Evolutionary conservation across 306 rosid species (phyloP).

Genomic region (Lotus japonicus): DNA sequence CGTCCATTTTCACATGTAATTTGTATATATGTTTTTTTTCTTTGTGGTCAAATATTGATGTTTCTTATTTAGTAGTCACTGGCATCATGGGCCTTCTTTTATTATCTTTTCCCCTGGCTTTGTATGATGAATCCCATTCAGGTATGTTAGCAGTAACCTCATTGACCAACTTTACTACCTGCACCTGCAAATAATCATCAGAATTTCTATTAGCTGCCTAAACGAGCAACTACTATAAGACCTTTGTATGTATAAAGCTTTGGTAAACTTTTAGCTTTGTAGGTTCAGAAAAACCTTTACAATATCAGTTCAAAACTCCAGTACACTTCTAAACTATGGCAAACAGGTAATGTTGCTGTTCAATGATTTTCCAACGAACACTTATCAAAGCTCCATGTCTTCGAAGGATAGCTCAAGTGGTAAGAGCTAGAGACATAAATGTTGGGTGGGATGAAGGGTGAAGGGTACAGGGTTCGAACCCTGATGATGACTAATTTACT

Average conservation of each 20-base stretch:
- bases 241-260: too few relatives aligned
- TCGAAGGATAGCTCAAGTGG: too few relatives aligned
- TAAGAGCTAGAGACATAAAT: too few relatives aligned
- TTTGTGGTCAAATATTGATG: too few relatives aligned
- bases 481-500: too few relatives aligned
- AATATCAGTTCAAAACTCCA: neutral
- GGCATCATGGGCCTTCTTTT: neutral
- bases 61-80: neutral
- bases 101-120: neutral
- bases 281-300: too few relatives aligned
- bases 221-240: neutral
- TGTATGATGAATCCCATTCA: slow-evolving; percentile 34
- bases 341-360: neutral
- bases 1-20: slow-evolving; percentile 1
- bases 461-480: too few relatives aligned
- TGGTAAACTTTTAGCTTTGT: neutral
- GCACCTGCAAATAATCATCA: slow-evolving; percentile 32
- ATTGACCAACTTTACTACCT: slow-evolving; percentile 48
- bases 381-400: too few relatives aligned
- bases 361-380: neutral
- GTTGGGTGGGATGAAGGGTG: too few relatives aligned
- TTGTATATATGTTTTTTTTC: neutral
- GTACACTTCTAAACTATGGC: too few relatives aligned
- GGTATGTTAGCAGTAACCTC: slow-evolving; percentile 45
- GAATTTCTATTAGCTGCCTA: neutral